Base-by-base conservation (phyloP, 306 rosid genomes). In the Cicer judaicum region DNA sequence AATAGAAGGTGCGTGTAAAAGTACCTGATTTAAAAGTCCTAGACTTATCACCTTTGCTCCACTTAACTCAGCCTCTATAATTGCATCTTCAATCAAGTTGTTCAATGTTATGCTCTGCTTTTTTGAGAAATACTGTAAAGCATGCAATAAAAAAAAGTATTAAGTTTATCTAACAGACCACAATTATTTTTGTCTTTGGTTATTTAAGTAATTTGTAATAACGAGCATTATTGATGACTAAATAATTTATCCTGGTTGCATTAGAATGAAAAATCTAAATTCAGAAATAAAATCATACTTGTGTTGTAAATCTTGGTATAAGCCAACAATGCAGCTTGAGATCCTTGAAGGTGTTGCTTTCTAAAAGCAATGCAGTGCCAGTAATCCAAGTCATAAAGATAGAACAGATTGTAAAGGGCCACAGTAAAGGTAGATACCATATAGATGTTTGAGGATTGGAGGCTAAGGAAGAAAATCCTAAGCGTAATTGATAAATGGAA, bases 311-410 rank as follows among this genome's bases (percentile, higher is more conserved):
- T 81, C 80, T 85, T 13, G 93, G 97, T 7, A 91, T 53, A 4
- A 78, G 70, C 97, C 93, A 91, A 8, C 90, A 82, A 11, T 91
- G 97, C 43, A 85, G 10, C 10, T 44, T 85, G 70, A 85, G 88
- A 1, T 24, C 67, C 12, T 81, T 39, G 73, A 89, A 91, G 0
- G 67, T 36, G 75, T 89, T 87, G n/a, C 86, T 87, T 76, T 89
- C 97, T 34, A 82, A 15, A 39, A 87, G 79, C 44, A 89, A 81
- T 0, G 87, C 68, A 1, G 56, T 80, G 1, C 83, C 88, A 67
- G 16, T 79, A 12, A 72, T 72, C 85, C 85, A 73, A 72, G 84
- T 72, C 1, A 83, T 14, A 1, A 87, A 54, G 52, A 76, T 65
- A 18, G 85, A 82, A 62, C 59, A 84, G 13, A 75, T 56, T 5